Base-by-base conservation (phyloP, 2,329 filamentous ascomycete genomes). In the Gliomastix tumulicola region DNA sequence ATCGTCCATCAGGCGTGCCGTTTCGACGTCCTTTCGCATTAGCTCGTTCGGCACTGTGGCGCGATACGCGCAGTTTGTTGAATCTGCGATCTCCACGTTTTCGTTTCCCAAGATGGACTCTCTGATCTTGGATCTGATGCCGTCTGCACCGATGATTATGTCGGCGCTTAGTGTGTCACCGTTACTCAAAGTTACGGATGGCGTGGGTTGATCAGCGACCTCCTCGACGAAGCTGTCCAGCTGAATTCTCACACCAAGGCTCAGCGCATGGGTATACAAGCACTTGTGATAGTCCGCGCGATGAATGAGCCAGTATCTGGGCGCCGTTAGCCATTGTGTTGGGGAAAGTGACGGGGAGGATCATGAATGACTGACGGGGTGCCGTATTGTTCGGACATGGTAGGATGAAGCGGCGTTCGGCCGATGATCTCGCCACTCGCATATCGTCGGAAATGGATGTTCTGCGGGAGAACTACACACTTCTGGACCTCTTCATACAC, bases 271-370 rank as follows among this genome's bases (percentile, higher is more conserved):
- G 12, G 41, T 32, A 18, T 38, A 38, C 2, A 47, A 33, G 12
- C 36, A 38, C 6, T 30, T 34, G 8, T 47, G 45, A 6, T 41
- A 41, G n/a, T 47, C 45, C 6, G 44, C 41, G 9, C 43, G 36
- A 20, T 47, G 43, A 17, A 39, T 41, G 12, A 41, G 32, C 32
- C 35, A 40, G 34, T 40, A 40, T 16, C 37, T 38, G 27, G 7
- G 8, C n/a, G 11, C n/a, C 15, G 7, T n/a, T n/a, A n/a, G n/a
- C n/a, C n/a, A n/a, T n/a, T n/a, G n/a, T n/a, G n/a, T n/a, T n/a
- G n/a, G n/a, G n/a, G n/a, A n/a, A n/a, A n/a, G n/a, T n/a, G n/a
- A n/a, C n/a, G n/a, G n/a, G n/a, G n/a, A n/a, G n/a, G n/a, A n/a
- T n/a, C n/a, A n/a, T n/a, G 20, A 27, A 20, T 15, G n/a, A 38